Evolutionary conservation across 2,329 filamentous ascomycete species (phyloP).

Genomic region (Scedosporium apiospermum): DNA sequence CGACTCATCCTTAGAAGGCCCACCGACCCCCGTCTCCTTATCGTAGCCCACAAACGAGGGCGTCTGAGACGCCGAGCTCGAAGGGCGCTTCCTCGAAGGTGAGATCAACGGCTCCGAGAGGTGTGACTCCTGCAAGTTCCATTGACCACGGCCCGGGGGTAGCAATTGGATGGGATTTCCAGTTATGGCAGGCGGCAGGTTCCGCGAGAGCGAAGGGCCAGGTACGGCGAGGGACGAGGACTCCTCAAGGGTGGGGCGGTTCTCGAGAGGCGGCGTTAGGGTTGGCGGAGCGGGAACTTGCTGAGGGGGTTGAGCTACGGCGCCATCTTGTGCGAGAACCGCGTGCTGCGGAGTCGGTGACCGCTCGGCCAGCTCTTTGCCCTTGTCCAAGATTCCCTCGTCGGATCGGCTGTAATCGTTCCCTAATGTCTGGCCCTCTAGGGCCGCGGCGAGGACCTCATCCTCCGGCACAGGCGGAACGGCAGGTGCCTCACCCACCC

Average conservation of each 20-base stretch:
- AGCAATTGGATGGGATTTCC: conserved; percentile 29
- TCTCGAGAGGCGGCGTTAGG: neutral
- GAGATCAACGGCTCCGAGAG: conserved; percentile 39
- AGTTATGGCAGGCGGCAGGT: neutral
- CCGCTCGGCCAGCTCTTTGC: neutral
- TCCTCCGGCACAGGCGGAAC: conserved; percentile 13
- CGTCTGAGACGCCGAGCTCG: conserved; percentile 8
- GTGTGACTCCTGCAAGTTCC: conserved; percentile 47
- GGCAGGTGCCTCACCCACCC: conserved; percentile 3
- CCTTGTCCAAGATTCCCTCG: neutral
- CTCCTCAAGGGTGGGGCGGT: neutral
- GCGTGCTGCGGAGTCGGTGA: neutral
- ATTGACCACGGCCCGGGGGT: conserved; percentile 34
- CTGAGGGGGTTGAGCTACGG: neutral
- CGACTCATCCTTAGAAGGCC: neutral
- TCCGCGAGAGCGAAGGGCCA: neutral
- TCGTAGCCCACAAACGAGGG: conserved; percentile 22
- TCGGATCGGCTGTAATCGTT: neutral
- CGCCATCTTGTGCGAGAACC: neutral
- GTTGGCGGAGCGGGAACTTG: neutral
- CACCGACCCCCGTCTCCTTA: conserved; percentile 37
- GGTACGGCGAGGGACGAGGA: neutral
- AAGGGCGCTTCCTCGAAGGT: conserved; percentile 24
- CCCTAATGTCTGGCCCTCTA: conserved; percentile 2
- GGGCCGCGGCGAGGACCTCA: neutral